These are phyloP conservation scores for Fragaria iinumae DNA, from an alignment of 306 rosid genomes.

Conservation along the genomic window DNA sequence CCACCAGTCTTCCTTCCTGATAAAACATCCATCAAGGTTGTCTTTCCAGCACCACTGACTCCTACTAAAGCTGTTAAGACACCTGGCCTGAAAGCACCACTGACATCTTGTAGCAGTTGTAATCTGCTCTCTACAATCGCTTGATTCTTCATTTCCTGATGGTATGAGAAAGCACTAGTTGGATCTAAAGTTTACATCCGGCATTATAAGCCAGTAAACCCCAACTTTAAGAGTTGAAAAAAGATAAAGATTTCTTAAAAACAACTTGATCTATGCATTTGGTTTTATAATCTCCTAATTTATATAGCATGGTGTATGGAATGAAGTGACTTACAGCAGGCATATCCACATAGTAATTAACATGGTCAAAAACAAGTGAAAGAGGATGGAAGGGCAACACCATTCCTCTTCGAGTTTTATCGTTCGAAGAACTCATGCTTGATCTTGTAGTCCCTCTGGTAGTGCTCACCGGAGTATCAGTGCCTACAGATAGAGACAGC, in stretches of 20 bases:
- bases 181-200: not conserved
- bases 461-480: not conserved
- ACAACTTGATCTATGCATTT: not conserved
- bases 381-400: slow-evolving; percentile 36
- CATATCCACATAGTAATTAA: slow-evolving; percentile 34
- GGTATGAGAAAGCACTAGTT: not conserved
- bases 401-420: slow-evolving; percentile 24
- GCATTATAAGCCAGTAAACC: not conserved
- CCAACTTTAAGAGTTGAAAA: not conserved
- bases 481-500: not conserved
- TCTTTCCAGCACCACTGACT: slow-evolving; percentile 54
- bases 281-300: not conserved
- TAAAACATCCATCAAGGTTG: slow-evolving; percentile 50
- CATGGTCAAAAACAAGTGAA: slow-evolving; percentile 26
- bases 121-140: slow-evolving; percentile 36
- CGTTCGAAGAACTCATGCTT: not conserved
- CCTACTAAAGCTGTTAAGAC: slow-evolving; percentile 48
- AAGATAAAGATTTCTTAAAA: not conserved
- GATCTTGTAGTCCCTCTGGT: not conserved
- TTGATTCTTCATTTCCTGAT: slow-evolving; percentile 51
- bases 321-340: slow-evolving; percentile 15
- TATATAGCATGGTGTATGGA: not conserved
- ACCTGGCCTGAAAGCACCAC: slow-evolving; percentile 47
- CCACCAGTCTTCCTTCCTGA: slow-evolving; percentile 53
- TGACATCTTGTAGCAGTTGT: slow-evolving; percentile 34